Conservation (phyloP, 1,139 yeast species). For the Taphrina communis region DNA sequence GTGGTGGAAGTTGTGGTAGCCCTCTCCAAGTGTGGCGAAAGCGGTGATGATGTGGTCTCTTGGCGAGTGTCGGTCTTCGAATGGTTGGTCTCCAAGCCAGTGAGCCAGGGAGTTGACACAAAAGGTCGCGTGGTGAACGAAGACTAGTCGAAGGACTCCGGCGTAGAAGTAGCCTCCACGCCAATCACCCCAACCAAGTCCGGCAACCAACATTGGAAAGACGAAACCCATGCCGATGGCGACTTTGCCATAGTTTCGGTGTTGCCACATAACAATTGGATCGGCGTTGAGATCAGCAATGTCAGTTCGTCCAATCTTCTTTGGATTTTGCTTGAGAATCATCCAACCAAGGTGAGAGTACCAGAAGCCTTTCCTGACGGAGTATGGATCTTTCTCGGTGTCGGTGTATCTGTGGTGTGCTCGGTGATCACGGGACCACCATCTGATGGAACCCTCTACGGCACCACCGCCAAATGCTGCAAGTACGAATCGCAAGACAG, state of each 20-base stretch:
- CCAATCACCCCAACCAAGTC: conserved; percentile 84
- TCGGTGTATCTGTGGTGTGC: conserved; percentile 97
- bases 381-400: conserved; percentile 95
- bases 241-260: conserved; percentile 78
- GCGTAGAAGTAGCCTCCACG: conserved; percentile 92
- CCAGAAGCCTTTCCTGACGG: conserved; percentile 95
- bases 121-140: conserved; percentile 96
- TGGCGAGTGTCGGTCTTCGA: conserved; percentile 93
- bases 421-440: conserved; percentile 99
- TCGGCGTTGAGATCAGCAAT: conserved; percentile 89
- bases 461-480: conserved; percentile 94
- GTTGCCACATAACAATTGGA: conserved; percentile 90
- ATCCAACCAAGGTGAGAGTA: conserved; percentile 98
- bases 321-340: conserved; percentile 91
- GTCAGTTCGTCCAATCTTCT: conserved; percentile 93
- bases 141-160: conserved; percentile 79
- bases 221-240: conserved; percentile 72
- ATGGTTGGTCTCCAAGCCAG: conserved; percentile 97
- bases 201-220: conserved; percentile 77
- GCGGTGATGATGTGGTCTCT: conserved; percentile 96
- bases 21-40: conserved; percentile 95
- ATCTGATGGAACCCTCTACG: conserved; percentile 94
- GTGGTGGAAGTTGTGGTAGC: conserved; percentile 98
- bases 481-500: conserved; percentile 71
- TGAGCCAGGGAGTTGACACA: conserved; percentile 98